phyloP scores from a whole-genome alignment of 805 yeast species.

The Ogataea trehalophila region DNA sequence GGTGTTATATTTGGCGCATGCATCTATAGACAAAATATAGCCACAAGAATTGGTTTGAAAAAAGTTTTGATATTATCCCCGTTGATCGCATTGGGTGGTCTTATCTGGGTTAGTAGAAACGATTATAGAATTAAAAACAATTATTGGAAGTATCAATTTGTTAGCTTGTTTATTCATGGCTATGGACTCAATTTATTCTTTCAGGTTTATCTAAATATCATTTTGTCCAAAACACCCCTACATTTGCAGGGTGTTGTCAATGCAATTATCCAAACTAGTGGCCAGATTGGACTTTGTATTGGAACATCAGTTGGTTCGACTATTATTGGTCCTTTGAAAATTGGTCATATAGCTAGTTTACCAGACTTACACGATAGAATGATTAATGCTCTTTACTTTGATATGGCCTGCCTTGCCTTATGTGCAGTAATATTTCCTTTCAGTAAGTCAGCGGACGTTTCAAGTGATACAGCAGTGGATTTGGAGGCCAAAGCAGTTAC shows the following conservation, averaged over 20 bases:
- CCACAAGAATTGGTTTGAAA: constrained; percentile 19
- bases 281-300: constrained; percentile 32
- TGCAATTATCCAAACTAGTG: constrained; percentile 33
- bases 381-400: constrained; percentile 6
- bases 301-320: constrained; percentile 26
- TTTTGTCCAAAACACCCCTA: constrained; percentile 31
- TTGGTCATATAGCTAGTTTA: not conserved
- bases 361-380: not conserved
- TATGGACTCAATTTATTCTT: constrained; percentile 27
- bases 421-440: no score
- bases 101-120: constrained; percentile 19
- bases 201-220: constrained; percentile 29
- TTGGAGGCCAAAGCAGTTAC: no score
- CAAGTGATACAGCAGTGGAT: no score
- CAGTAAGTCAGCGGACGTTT: no score
- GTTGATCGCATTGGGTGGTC: constrained; percentile 5
- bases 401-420: constrained; percentile 3
- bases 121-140: constrained; percentile 11
- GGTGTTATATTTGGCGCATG: constrained; percentile 28
- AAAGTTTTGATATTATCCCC: constrained; percentile 11
- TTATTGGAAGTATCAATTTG: constrained; percentile 24
- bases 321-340: constrained; percentile 18
- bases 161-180: constrained; percentile 19
- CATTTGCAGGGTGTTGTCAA: constrained; percentile 37
- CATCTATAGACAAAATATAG: constrained; percentile 10